Conservation (phyloP, 2,329 filamentous ascomycete species). For the Ascochyta pisi region DNA sequence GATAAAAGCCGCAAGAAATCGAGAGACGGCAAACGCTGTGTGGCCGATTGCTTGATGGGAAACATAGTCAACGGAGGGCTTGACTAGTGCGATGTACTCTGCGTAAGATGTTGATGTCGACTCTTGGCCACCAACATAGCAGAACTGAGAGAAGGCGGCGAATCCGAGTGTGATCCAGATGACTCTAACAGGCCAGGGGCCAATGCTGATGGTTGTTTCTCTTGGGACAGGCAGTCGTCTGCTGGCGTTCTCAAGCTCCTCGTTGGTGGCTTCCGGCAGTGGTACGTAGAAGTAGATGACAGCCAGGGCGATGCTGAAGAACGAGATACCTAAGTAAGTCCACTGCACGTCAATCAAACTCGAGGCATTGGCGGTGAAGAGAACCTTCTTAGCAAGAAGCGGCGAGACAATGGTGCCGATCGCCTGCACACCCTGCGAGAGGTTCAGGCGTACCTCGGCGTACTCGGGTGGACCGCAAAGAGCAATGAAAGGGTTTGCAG, state of each 20-base stretch:
- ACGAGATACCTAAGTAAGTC: slow-evolving; percentile 68
- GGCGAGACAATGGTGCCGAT: slow-evolving; percentile 66
- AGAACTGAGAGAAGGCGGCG: slow-evolving; percentile 63
- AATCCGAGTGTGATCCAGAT: slow-evolving; percentile 64
- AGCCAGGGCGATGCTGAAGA: slow-evolving; percentile 66
- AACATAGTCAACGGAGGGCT: slow-evolving; percentile 45
- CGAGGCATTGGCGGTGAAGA: slow-evolving; percentile 60
- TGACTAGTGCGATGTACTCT: slow-evolving; percentile 52
- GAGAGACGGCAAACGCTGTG: slow-evolving; percentile 63
- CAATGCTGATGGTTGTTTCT: slow-evolving; percentile 51
- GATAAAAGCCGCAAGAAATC: slow-evolving; percentile 62
- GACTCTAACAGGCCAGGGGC: slow-evolving; percentile 54
- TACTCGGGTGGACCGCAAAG: slow-evolving; percentile 68
- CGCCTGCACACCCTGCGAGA: slow-evolving; percentile 68
- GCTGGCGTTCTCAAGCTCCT: slow-evolving; percentile 63
- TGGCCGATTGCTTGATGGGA: slow-evolving; percentile 63
- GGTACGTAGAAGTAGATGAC: slow-evolving; percentile 67
- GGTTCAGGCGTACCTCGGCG: slow-evolving; percentile 65
- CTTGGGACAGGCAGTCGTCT: slow-evolving; percentile 50
- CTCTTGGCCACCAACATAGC: slow-evolving; percentile 68
- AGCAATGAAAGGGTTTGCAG: slow-evolving; percentile 68
- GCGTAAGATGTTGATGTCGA: slow-evolving; percentile 58
- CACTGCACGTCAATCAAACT: slow-evolving; percentile 68
- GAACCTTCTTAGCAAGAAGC: slow-evolving; percentile 64
- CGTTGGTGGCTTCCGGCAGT: slow-evolving; percentile 67